Percentiles rank a stretch among this genome's conserved stretches.
phyloP scores from a whole-genome alignment of 1,284 basidiomycete genomes.

The Bjerkandera adusta region DNA sequence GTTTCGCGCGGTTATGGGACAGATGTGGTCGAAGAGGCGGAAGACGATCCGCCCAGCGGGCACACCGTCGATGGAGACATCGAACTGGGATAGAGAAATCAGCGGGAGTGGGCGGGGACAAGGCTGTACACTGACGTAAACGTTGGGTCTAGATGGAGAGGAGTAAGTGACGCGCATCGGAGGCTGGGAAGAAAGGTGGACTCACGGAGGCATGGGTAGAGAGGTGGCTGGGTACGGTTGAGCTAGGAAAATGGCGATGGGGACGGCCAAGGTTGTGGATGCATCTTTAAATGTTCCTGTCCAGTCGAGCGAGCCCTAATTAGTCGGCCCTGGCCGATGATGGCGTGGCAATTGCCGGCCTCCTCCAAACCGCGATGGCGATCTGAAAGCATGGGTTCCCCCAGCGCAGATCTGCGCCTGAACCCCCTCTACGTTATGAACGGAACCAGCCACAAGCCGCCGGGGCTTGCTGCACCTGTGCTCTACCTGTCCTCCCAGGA shows the following conservation, averaged over 20 bases:
- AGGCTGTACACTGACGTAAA: conserved; percentile 5
- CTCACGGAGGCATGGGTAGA: conserved; percentile 1
- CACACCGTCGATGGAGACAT: conserved; percentile 63
- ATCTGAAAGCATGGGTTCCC: too few relatives aligned
- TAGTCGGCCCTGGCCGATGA: too few relatives aligned
- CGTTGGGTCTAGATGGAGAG: conserved; percentile 2
- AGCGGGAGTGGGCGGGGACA: too few relatives aligned
- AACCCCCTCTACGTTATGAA: too few relatives aligned
- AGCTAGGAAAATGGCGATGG: conserved; percentile 1
- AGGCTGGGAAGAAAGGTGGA: not conserved
- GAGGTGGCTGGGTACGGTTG: too few relatives aligned
- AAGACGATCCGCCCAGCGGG: conserved; percentile 76
- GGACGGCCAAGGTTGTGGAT: not conserved
- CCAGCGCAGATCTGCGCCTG: too few relatives aligned
- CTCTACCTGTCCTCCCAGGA: too few relatives aligned
- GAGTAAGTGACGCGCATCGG: not conserved
- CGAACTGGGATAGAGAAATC: conserved; percentile 52
- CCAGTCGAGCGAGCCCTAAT: too few relatives aligned
- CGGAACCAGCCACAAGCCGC: too few relatives aligned
- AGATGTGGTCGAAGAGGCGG: conserved; percentile 73
- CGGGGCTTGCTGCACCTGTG: too few relatives aligned
- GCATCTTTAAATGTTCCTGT: conserved; percentile 8
- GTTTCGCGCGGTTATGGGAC: conserved; percentile 81
- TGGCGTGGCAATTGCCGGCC: too few relatives aligned
- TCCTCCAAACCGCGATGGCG: too few relatives aligned